Evolutionary conservation across 2,329 filamentous ascomycete species (phyloP).

Genomic region (Pyrenophora seminiperda): DNA sequence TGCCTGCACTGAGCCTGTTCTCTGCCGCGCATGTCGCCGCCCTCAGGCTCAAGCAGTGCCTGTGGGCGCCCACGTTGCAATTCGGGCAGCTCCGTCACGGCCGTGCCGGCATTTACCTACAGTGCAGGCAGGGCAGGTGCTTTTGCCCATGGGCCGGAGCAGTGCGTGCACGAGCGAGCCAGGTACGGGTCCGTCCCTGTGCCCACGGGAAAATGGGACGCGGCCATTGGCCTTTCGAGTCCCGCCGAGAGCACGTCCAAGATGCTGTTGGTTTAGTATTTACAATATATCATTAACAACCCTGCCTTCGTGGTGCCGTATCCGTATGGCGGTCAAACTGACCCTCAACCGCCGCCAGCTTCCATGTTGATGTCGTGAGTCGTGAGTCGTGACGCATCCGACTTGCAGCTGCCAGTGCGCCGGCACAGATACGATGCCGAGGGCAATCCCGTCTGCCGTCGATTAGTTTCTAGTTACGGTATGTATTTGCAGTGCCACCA

Average conservation of each 20-base stretch:
- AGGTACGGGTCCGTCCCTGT: conserved; percentile 22
- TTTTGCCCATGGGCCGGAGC: conserved; percentile 14
- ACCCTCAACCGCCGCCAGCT: background rate
- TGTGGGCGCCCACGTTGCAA: background rate
- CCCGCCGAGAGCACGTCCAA: conserved; percentile 20
- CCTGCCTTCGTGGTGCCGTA: background rate
- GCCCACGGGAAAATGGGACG: conserved; percentile 29
- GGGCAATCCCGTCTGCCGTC: background rate
- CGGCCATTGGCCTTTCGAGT: conserved; percentile 26
- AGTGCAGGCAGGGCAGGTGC: background rate
- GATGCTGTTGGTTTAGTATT: conserved; percentile 9
- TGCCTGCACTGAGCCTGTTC: too few relatives aligned
- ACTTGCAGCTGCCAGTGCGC: background rate
- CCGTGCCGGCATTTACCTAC: conserved; percentile 19
- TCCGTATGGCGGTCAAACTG: background rate
- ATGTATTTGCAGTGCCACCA: conserved; percentile 1
- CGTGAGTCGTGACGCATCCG: background rate
- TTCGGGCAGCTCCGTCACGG: conserved; percentile 20
- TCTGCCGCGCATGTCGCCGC: too few relatives aligned
- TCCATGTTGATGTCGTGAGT: background rate
- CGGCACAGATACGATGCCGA: conserved; percentile 1
- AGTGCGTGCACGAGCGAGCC: conserved; percentile 14
- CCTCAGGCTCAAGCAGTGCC: background rate
- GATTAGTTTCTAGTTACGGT: background rate
- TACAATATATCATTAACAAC: conserved; percentile 6